Evolutionary conservation across 2,329 filamentous ascomycete genomes (phyloP).

Genomic region (Alternaria metachromatica): DNA sequence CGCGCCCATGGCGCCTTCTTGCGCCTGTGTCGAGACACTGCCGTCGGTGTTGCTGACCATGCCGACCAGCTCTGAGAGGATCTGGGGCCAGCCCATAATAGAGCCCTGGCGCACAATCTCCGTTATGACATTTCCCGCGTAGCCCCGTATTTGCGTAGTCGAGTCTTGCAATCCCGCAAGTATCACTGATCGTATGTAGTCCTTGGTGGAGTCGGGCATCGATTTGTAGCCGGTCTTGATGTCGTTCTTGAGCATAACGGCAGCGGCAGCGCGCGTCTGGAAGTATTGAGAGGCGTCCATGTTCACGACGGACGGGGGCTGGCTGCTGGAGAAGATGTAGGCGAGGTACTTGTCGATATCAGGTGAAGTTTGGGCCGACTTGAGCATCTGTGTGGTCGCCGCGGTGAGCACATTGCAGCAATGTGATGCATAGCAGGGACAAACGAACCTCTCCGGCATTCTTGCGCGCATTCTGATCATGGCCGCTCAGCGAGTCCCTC

Average conservation of each 20-base stretch:
- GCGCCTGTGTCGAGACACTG: constrained; percentile 71
- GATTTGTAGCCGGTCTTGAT: constrained; percentile 76
- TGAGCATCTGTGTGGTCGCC: constrained; percentile 74
- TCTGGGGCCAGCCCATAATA: constrained; percentile 87
- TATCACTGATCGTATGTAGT: constrained; percentile 80
- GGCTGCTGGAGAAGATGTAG: constrained; percentile 80
- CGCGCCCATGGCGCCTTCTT: constrained; percentile 93
- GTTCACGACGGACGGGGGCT: constrained; percentile 65
- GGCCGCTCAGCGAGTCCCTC: constrained; percentile 87
- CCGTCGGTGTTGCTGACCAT: constrained; percentile 77
- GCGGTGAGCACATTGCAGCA: constrained; percentile 33
- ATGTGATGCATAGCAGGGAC: constrained; percentile 10
- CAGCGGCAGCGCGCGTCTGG: constrained; percentile 83
- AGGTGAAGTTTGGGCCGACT: constrained; percentile 83
- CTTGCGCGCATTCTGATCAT: constrained; percentile 80
- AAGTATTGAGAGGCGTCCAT: constrained; percentile 69
- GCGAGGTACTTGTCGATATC: constrained; percentile 98
- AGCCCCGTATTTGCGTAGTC: constrained; percentile 82
- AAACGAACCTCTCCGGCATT: constrained; percentile 82
- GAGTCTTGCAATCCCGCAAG: constrained; percentile 81
- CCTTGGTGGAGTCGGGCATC: constrained; percentile 75
- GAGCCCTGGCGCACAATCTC: constrained; percentile 86
- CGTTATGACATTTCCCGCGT: constrained; percentile 91
- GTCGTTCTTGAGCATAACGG: constrained; percentile 96
- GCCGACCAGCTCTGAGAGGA: constrained; percentile 81